Conservation (phyloP, 2,329 filamentous ascomycete species). For the Dactylellina sp. region DNA sequence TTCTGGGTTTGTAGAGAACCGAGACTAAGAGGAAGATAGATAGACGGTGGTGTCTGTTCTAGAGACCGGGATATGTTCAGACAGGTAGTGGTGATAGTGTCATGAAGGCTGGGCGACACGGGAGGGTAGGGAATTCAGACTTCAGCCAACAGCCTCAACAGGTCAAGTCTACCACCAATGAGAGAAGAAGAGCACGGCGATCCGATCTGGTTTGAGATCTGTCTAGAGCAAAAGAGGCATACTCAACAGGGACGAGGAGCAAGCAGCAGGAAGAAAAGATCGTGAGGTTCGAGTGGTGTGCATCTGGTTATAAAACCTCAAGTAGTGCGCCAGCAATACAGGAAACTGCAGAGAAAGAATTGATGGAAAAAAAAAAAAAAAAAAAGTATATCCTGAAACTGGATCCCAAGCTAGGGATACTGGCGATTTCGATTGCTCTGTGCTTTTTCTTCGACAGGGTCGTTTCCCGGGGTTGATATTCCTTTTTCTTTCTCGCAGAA, state of each 20-base stretch:
- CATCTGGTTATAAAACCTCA: constrained; percentile 44
- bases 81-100: too few relatives aligned
- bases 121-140: too few relatives aligned
- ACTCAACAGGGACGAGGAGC: constrained; percentile 16
- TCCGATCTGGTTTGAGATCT: constrained; percentile 17
- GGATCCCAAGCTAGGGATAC: neutral
- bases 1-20: constrained; percentile 15
- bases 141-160: too few relatives aligned
- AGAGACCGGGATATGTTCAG: neutral
- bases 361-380: constrained; percentile 36
- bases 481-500: too few relatives aligned
- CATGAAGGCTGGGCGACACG: too few relatives aligned
- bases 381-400: constrained; percentile 35
- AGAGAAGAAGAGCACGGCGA: constrained; percentile 16
- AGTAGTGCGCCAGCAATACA: too few relatives aligned
- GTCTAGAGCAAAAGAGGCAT: constrained; percentile 31
- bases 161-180: constrained; percentile 20
- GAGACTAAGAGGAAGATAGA: too few relatives aligned
- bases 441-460: constrained; percentile 24
- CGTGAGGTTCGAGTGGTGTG: constrained; percentile 35
- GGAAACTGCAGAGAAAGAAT: constrained; percentile 25
- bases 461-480: constrained; percentile 13
- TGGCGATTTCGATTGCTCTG: neutral
- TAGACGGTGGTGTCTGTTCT: neutral
- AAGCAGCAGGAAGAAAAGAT: constrained; percentile 28